Conservation (phyloP, 2,329 filamentous ascomycete genomes). For the Ceratocystis ficicola region DNA sequence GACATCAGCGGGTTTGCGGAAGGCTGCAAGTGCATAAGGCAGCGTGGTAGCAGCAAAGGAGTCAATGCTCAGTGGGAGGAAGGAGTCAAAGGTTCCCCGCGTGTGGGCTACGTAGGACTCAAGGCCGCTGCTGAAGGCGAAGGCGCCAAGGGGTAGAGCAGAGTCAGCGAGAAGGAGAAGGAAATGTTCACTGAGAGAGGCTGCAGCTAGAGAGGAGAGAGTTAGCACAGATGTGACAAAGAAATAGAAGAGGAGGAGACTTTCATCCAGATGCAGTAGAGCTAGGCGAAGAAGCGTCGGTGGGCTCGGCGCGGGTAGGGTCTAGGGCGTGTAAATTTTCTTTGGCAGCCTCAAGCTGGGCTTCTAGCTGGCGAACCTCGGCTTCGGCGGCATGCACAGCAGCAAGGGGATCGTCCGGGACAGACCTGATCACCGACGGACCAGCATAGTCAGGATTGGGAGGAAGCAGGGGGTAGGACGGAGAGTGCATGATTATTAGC, state of each 20-base stretch:
- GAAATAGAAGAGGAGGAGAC: background rate
- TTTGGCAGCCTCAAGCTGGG: slow-evolving; percentile 1
- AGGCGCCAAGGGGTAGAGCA: slow-evolving; percentile 70
- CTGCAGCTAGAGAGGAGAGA: background rate
- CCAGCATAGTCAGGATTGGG: background rate
- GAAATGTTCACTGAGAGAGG: slow-evolving; percentile 42
- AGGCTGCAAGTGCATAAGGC: slow-evolving; percentile 60
- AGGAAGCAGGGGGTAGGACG: background rate
- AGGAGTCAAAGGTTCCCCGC: slow-evolving; percentile 44
- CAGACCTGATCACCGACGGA: background rate
- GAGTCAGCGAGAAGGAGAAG: slow-evolving; percentile 70
- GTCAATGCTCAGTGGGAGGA: slow-evolving; percentile 57
- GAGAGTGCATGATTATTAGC: background rate
- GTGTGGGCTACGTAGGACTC: slow-evolving; percentile 71
- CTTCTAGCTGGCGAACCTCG: slow-evolving; percentile 18
- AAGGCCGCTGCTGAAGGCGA: slow-evolving; percentile 71
- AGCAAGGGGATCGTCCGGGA: background rate
- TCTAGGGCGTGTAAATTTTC: slow-evolving; percentile 8
- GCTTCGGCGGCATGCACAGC: slow-evolving; percentile 13
- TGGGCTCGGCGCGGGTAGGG: background rate
- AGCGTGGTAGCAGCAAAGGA: slow-evolving; percentile 61
- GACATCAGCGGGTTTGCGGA: slow-evolving; percentile 43
- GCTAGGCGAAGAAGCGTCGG: background rate
- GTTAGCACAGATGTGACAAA: background rate
- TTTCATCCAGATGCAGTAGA: background rate